Evolutionary conservation across 176 grass and related monocot genomes (phyloP).

Genomic region (Oryza punctata): DNA sequence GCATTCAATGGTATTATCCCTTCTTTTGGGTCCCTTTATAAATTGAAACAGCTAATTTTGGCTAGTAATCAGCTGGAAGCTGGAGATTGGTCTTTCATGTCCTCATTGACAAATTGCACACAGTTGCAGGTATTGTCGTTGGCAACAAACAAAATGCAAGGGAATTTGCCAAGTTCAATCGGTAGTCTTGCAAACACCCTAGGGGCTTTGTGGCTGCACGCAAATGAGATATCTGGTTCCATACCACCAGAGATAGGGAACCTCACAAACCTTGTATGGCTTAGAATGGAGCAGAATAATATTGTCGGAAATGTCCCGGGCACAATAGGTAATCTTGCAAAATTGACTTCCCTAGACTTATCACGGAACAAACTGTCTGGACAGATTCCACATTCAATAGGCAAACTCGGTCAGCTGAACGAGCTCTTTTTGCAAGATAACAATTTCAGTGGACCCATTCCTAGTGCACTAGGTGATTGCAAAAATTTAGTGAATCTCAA

Average conservation of each 20-base stretch:
- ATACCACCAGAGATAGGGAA: constrained; percentile 34
- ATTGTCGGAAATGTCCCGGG: constrained; percentile 30
- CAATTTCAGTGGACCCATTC: constrained; percentile 23
- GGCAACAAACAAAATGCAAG: constrained; percentile 7
- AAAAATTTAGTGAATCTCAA: background rate
- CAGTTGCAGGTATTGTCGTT: constrained; percentile 12
- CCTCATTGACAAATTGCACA: constrained; percentile 41
- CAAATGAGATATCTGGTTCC: constrained; percentile 34
- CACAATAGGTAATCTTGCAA: constrained; percentile 17
- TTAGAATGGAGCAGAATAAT: constrained; percentile 18
- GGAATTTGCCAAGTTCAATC: constrained; percentile 26
- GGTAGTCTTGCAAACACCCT: constrained; percentile 17
- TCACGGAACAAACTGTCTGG: constrained; percentile 35
- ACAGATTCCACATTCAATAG: constrained; percentile 39
- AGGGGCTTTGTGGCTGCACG: background rate
- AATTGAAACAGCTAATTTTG: constrained; percentile 1
- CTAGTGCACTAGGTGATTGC: constrained; percentile 18
- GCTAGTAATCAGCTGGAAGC: constrained; percentile 36
- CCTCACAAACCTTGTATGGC: constrained; percentile 11
- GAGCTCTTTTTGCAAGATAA: constrained; percentile 20
- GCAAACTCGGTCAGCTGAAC: constrained; percentile 34
- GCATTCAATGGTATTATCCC: constrained; percentile 19
- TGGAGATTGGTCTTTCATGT: constrained; percentile 42
- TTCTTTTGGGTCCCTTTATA: constrained; percentile 10
- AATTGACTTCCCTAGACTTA: background rate